These are phyloP conservation scores for Trametes cubensis DNA, from an alignment of 768 basidiomycete genomes.

Conservation along the genomic window DNA sequence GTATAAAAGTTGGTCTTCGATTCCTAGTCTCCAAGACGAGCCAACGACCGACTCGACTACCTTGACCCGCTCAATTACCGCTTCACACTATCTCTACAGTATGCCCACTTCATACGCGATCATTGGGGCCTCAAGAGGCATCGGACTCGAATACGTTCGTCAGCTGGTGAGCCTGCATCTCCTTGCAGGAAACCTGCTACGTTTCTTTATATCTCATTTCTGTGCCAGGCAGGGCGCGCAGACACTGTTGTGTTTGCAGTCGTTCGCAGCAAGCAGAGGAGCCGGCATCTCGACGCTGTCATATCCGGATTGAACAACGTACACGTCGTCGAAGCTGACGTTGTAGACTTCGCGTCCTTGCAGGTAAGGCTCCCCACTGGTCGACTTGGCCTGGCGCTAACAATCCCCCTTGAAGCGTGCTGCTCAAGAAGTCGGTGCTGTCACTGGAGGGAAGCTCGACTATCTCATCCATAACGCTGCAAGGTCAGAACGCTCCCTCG, in stretches of 20 bases:
- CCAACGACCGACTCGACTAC: too few relatives aligned
- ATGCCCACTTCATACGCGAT: conserved; percentile 3
- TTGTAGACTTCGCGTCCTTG: conserved; percentile 35
- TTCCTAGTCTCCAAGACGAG: too few relatives aligned
- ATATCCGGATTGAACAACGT: conserved; percentile 31
- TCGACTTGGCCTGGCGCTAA: neutral
- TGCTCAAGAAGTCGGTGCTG: neutral
- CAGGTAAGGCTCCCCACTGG: conserved; percentile 27
- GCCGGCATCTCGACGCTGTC: conserved; percentile 14
- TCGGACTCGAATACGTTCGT: conserved; percentile 11
- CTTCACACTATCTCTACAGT: too few relatives aligned
- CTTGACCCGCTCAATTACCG: too few relatives aligned
- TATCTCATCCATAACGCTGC: conserved; percentile 7
- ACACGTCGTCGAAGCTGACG: conserved; percentile 40
- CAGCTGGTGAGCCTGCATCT: neutral
- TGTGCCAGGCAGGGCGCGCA: conserved; percentile 8
- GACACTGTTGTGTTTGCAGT: conserved; percentile 29
- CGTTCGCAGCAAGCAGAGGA: conserved; percentile 22
- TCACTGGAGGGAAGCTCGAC: conserved; percentile 1
- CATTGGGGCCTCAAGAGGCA: conserved; percentile 15
- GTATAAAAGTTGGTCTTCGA: too few relatives aligned
- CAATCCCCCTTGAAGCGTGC: conserved; percentile 24
- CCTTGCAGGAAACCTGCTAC: neutral
- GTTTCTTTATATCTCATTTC: neutral
- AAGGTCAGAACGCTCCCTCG: neutral